phyloP scores from a whole-genome alignment of 805 yeast species.

The Grigorovia humatica region DNA sequence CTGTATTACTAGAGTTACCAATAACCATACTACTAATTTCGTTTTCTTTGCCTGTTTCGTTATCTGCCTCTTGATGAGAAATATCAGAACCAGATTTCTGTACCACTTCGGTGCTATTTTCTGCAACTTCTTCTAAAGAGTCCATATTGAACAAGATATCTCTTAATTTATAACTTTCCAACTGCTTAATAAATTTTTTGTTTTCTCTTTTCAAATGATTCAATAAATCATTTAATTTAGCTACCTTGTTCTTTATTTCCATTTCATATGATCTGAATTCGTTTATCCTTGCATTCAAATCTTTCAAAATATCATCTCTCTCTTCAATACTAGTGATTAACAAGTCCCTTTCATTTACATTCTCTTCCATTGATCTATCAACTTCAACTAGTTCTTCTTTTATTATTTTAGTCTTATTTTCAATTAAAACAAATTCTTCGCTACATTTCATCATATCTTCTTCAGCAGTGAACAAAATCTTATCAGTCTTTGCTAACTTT shows the following conservation, averaged over 20 bases:
- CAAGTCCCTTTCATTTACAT: conserved; percentile 34
- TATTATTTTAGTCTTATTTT: conserved; percentile 24
- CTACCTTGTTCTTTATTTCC: conserved; percentile 54
- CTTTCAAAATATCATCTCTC: conserved; percentile 32
- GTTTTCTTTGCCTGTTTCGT: too few species aligned
- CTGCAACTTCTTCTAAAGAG: conserved; percentile 7
- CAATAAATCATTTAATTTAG: conserved; percentile 38
- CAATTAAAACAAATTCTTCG: conserved; percentile 24
- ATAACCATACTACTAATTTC: neutral
- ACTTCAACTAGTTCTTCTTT: conserved; percentile 28
- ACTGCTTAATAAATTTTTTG: conserved; percentile 30
- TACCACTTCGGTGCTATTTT: neutral
- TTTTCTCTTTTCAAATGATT: conserved; percentile 33
- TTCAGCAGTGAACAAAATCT: conserved; percentile 37
- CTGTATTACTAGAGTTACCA: neutral
- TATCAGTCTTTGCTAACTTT: conserved; percentile 47
- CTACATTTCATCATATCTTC: conserved; percentile 37
- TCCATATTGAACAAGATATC: conserved; percentile 36
- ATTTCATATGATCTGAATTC: conserved; percentile 54
- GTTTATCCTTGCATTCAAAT: conserved; percentile 37
- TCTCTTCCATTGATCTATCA: conserved; percentile 24
- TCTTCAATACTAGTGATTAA: conserved; percentile 32
- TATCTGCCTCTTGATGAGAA: too few species aligned
- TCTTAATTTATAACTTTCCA: conserved; percentile 38
- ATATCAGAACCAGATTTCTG: neutral